Evolutionary conservation across 257 asterid species (phyloP).

Genomic region (Scutellaria baicalensis): DNA sequence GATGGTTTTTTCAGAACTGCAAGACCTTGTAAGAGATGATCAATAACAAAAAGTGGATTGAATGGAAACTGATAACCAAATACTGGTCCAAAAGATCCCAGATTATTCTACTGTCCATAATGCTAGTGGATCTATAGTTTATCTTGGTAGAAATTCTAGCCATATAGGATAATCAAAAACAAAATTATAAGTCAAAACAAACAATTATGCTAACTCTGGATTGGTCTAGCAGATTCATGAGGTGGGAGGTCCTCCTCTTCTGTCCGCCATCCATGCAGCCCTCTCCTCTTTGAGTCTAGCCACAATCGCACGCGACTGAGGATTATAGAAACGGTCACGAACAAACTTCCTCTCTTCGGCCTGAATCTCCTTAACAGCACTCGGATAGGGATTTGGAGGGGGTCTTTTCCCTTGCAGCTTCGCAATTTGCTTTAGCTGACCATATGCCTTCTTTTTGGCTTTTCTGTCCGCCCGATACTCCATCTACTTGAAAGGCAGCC

Average conservation of each 20-base stretch:
- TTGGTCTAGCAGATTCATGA: not conserved
- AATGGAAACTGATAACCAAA: not conserved
- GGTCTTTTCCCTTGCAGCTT: constrained; percentile 61
- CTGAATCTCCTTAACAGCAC: constrained; percentile 73
- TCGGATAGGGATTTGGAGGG: constrained; percentile 77
- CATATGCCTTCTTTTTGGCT: constrained; percentile 51
- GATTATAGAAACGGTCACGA: constrained; percentile 53
- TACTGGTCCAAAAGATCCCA: too few relatives aligned
- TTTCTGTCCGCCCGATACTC: constrained; percentile 60
- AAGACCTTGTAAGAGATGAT: not conserved
- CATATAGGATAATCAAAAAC: not conserved
- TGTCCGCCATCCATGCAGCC: constrained; percentile 31
- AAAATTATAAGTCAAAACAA: not conserved
- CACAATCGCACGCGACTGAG: constrained; percentile 23
- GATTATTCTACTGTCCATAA: too few relatives aligned
- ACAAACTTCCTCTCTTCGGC: constrained; percentile 66
- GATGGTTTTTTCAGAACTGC: too few relatives aligned
- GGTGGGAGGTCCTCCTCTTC: constrained; percentile 30
- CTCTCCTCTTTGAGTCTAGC: constrained; percentile 42
- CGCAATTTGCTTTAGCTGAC: constrained; percentile 64
- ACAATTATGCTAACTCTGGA: too few relatives aligned
- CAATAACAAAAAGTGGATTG: not conserved
- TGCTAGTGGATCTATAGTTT: not conserved
- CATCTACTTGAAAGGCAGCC: constrained; percentile 38
- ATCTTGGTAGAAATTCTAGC: not conserved